Evolutionary conservation across 495 filamentous ascomycete species (phyloP).

Genomic region (Parmelia sp.): DNA sequence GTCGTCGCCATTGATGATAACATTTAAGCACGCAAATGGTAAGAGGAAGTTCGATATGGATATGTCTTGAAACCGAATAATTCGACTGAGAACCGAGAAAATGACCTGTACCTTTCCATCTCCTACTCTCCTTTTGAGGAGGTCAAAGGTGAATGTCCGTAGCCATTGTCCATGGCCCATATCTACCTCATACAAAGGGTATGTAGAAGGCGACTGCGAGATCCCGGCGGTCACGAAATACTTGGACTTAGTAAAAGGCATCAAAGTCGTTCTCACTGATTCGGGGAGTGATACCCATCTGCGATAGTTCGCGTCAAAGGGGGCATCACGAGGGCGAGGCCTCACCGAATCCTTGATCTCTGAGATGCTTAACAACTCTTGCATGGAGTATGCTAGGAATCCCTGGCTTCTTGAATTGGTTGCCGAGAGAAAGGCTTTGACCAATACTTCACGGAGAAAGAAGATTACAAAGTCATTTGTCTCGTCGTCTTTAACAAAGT

Average conservation of each 20-base stretch:
- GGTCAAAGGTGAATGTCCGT: conserved; percentile 67
- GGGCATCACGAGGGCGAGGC: conserved; percentile 45
- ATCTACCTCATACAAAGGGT: conserved; percentile 66
- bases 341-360: conserved; percentile 57
- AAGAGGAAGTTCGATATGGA: conserved; percentile 79
- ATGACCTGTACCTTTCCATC: conserved; percentile 58
- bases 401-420: conserved; percentile 81
- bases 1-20: conserved; percentile 62
- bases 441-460: conserved; percentile 76
- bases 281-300: conserved; percentile 74
- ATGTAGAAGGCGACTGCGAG: conserved; percentile 47
- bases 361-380: conserved; percentile 74
- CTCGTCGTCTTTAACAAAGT: conserved; percentile 74
- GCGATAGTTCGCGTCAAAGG: conserved; percentile 50
- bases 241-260: conserved; percentile 75
- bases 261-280: conserved; percentile 66
- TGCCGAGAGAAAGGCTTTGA: conserved; percentile 83
- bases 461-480: conserved; percentile 81
- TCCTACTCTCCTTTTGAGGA: conserved; percentile 66
- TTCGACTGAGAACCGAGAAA: conserved; percentile 70
- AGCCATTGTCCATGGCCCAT: conserved; percentile 76
- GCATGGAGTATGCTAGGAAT: conserved; percentile 88
- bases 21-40: conserved; percentile 75
- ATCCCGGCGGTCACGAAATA: conserved; percentile 59
- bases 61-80: conserved; percentile 76